Percentiles rank a stretch among this genome's conserved stretches.
These are phyloP conservation scores for Trichoderma virens DNA, from an alignment of 495 filamentous ascomycete genomes.

Conservation along the genomic window DNA sequence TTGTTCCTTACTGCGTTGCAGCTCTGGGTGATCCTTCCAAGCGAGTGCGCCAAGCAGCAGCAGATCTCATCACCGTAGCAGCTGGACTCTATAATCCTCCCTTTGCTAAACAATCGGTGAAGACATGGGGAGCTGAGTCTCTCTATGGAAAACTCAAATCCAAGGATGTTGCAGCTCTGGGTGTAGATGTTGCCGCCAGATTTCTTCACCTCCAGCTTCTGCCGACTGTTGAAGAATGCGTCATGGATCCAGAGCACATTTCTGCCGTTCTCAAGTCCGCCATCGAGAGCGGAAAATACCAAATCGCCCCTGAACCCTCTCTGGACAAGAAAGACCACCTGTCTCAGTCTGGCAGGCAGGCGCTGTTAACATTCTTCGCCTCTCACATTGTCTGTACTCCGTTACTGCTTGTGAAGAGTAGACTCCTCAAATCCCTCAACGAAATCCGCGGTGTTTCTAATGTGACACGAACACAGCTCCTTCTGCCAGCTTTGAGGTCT, in stretches of 20 bases:
- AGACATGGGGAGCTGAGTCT: slow-evolving; percentile 29
- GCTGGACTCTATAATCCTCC: slow-evolving; percentile 18
- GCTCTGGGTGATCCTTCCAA: slow-evolving; percentile 67
- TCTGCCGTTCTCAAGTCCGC: slow-evolving; percentile 48
- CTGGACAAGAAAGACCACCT: slow-evolving; percentile 44
- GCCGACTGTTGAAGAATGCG: slow-evolving; percentile 71
- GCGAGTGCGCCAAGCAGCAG: slow-evolving; percentile 66
- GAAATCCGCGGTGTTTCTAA: slow-evolving; percentile 58
- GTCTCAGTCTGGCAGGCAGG: slow-evolving; percentile 55
- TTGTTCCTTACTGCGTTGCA: slow-evolving; percentile 68
- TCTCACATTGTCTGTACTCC: slow-evolving; percentile 64
- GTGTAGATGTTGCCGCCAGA: slow-evolving; percentile 38
- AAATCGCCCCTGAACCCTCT: slow-evolving; percentile 22
- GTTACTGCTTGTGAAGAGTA: slow-evolving; percentile 55
- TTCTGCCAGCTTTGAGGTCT: slow-evolving; percentile 59
- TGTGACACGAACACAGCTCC: slow-evolving; percentile 55
- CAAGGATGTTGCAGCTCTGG: slow-evolving; percentile 48
- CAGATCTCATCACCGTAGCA: slow-evolving; percentile 50
- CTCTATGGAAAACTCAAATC: slow-evolving; percentile 42
- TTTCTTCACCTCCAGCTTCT: slow-evolving; percentile 59
- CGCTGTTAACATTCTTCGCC: slow-evolving; percentile 66
- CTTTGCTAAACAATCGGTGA: slow-evolving; percentile 10
- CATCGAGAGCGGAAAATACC: slow-evolving; percentile 39
- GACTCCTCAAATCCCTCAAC: slow-evolving; percentile 63
- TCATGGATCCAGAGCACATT: slow-evolving; percentile 63